These are phyloP conservation scores for Fraxinus americana DNA, from an alignment of 257 asterid genomes.

Conservation along the genomic window DNA sequence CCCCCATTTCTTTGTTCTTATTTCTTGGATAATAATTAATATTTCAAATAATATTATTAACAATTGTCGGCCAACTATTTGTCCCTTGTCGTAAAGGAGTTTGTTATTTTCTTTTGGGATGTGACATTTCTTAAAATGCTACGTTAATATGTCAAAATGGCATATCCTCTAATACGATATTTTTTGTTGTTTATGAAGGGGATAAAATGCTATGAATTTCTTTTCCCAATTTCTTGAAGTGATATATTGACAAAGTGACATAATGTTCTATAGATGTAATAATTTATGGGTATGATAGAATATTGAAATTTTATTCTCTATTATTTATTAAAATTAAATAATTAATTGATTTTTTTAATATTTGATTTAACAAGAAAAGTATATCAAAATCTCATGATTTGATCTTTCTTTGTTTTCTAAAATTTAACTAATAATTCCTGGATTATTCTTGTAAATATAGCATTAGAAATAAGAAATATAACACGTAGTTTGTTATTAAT, in stretches of 20 bases:
- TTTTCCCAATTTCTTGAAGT: too few relatives aligned
- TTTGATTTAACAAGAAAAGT: too few relatives aligned
- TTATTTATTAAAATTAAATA: too few relatives aligned
- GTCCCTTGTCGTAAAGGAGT: background rate
- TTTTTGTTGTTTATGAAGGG: background rate
- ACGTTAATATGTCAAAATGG: background rate
- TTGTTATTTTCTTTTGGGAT: background rate
- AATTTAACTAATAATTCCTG: too few relatives aligned
- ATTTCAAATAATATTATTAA: background rate
- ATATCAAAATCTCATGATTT: too few relatives aligned
- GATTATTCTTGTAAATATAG: too few relatives aligned
- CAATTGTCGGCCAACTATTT: background rate
- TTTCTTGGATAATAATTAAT: background rate
- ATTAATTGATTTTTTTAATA: too few relatives aligned
- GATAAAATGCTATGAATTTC: background rate
- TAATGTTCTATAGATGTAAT: background rate
- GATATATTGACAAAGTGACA: background rate
- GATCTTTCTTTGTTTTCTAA: too few relatives aligned
- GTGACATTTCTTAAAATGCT: background rate
- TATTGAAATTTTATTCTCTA: too few relatives aligned
- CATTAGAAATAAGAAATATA: too few relatives aligned
- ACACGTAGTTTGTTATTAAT: too few relatives aligned
- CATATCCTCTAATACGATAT: background rate
- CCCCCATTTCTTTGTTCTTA: background rate
- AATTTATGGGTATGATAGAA: too few relatives aligned